phyloP scores from a whole-genome alignment of 176 grass and related monocot genomes.

The Bonia amplexicaulis region DNA sequence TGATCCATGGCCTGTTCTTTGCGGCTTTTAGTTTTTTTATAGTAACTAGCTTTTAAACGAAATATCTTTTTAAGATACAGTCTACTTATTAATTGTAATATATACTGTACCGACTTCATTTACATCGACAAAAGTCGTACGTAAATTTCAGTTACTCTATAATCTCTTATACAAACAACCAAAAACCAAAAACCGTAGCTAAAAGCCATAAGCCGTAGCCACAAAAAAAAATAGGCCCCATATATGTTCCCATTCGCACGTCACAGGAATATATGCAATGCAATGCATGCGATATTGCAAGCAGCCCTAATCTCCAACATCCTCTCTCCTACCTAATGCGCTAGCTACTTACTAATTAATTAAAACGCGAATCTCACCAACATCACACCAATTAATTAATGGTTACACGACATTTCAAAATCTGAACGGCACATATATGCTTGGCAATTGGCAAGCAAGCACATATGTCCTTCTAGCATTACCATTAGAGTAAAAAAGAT shows the following conservation, averaged over 20 bases:
- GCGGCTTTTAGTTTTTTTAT: too few relatives aligned
- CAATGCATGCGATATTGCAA: background rate
- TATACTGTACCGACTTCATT: too few relatives aligned
- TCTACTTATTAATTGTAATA: too few relatives aligned
- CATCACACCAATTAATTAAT: background rate
- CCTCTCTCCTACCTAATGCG: background rate
- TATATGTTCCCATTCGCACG: background rate
- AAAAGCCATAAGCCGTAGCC: too few relatives aligned
- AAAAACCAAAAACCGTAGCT: too few relatives aligned
- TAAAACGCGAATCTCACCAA: background rate
- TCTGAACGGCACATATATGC: background rate
- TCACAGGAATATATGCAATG: background rate
- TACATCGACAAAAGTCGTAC: too few relatives aligned
- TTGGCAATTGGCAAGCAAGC: background rate
- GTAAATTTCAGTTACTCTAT: too few relatives aligned
- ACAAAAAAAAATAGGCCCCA: too few relatives aligned
- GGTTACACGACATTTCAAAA: background rate
- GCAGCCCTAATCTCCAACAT: background rate
- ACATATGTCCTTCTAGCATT: background rate
- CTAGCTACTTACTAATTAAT: background rate
- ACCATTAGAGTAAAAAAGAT: background rate
- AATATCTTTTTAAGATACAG: too few relatives aligned
- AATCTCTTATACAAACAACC: too few relatives aligned
- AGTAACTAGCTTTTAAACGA: too few relatives aligned
- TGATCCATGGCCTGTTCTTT: too few relatives aligned